A percentile compares a stretch with the other conserved stretches of the same genome.
phyloP scores from a whole-genome alignment of 2,329 filamentous ascomycete genomes.

The Pseudogymnoascus sp. region DNA sequence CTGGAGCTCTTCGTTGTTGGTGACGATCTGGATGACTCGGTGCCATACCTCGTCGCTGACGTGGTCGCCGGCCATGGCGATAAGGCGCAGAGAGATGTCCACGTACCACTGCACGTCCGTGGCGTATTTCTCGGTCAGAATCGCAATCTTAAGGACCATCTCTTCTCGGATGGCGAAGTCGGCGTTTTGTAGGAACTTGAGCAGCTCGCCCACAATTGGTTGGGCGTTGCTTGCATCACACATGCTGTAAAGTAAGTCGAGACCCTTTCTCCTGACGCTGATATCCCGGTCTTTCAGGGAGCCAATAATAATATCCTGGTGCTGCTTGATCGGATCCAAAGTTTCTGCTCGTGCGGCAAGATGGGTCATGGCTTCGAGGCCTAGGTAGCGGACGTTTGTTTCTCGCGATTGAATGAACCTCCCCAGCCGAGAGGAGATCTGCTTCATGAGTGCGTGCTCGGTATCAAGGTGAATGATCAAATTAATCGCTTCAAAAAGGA shows the following conservation, averaged over 20 bases:
- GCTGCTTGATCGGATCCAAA: conserved; percentile 93
- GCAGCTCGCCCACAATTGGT: conserved; percentile 83
- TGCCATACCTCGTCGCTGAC: conserved; percentile 99
- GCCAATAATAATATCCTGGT: conserved; percentile 91
- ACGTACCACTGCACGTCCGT: conserved; percentile 99
- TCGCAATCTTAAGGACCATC: conserved; percentile 98
- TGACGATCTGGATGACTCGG: conserved; percentile 95
- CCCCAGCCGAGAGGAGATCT: conserved; percentile 82
- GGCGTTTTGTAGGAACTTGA: conserved; percentile 90
- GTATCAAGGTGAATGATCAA: conserved; percentile 96
- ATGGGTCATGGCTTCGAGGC: conserved; percentile 96
- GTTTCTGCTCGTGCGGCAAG: conserved; percentile 89
- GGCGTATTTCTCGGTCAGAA: conserved; percentile 95
- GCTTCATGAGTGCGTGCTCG: conserved; percentile 88
- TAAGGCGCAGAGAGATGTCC: conserved; percentile 86
- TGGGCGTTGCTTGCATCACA: conserved; percentile 93
- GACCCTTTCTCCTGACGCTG: conserved; percentile 87
- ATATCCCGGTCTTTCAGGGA: conserved; percentile 94
- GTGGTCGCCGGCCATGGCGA: conserved; percentile 95
- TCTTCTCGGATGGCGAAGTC: conserved; percentile 98
- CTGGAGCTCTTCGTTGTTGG: conserved; percentile 97
- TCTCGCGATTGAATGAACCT: conserved; percentile 96
- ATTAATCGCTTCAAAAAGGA: conserved; percentile 97
- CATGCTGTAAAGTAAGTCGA: conserved; percentile 98
- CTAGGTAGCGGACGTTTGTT: conserved; percentile 94